Evolutionary conservation across 2,329 filamentous ascomycete genomes (phyloP).

Genomic region (Geosmithia flava): DNA sequence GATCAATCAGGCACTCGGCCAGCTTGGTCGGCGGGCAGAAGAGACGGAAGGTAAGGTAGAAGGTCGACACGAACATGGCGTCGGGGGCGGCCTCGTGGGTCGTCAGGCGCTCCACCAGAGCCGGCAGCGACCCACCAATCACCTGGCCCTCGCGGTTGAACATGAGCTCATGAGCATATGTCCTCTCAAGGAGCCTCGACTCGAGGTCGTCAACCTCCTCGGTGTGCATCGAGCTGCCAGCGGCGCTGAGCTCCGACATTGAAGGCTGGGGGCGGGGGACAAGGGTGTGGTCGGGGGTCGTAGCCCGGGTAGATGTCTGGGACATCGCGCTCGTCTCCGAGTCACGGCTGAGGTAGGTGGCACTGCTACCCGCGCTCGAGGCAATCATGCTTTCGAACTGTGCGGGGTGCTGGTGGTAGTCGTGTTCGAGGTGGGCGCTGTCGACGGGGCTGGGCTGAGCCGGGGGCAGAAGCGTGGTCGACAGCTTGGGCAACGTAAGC

Average conservation of each 20-base stretch:
- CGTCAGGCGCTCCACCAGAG: conserved; percentile 87
- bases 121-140: conserved; percentile 81
- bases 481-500: conserved; percentile 45
- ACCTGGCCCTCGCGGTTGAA: conserved; percentile 92
- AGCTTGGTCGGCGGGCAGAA: conserved; percentile 76
- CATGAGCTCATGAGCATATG: conserved; percentile 81
- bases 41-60: conserved; percentile 90
- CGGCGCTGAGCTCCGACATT: conserved; percentile 54
- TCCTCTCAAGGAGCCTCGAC: conserved; percentile 77
- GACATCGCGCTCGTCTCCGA: conserved; percentile 74
- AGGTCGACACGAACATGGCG: conserved; percentile 81
- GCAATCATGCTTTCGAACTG: conserved; percentile 59
- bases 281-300: conserved; percentile 60
- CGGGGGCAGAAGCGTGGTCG: conserved; percentile 32
- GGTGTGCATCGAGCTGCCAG: conserved; percentile 51
- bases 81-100: conserved; percentile 89
- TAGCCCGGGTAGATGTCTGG: conserved; percentile 74
- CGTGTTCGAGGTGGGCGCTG: conserved; percentile 32
- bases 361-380: conserved; percentile 66
- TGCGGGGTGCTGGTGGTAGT: conserved; percentile 39
- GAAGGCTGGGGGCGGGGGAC: conserved; percentile 47
- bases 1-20: conserved; percentile 71
- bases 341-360: conserved; percentile 67
- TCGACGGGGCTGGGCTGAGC: conserved; percentile 37
- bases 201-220: conserved; percentile 75